Base-by-base conservation (phyloP, 2,329 filamentous ascomycete genomes). In the Amesomyces nigricolor region DNA sequence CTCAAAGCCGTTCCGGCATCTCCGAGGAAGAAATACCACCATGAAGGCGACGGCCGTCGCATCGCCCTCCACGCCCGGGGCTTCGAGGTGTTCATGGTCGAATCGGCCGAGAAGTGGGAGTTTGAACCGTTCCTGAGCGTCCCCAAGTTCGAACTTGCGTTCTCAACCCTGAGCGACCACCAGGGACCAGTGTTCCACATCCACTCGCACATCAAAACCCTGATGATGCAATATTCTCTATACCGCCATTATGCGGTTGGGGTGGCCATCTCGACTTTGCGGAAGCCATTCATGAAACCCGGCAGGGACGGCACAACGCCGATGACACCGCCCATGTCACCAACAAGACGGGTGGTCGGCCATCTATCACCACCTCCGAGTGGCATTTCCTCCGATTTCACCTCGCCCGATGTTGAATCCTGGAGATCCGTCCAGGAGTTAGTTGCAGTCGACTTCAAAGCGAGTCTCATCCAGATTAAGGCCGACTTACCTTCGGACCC, bases 221-320 rank as follows among this genome's bases (percentile, higher is more conserved):
- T 99, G 2, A 83, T 89, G 58, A 66, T 95, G 7, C 87, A 95
- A 49, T 97, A 97, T 67, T 99, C 95, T 0, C 79, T 99, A 0
- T 96, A 95, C 69, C 86, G 91, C 3, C 91, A 96, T 67, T 99
- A 96, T 67, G 87, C 91, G 0, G 79, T 95, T 26, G 88, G 90
- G 1, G 84, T 97, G 57, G 94, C 92, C 8, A 75, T 80, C 22
- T 85, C 85, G 67, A 89, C 95, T 2, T 70, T 99, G 22, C 79
- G 79, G 52, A 84, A 83, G 65, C 86, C 87, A 0, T 88, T 91
- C 60, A 70, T 82, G 68, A 76, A 73, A 56, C 78, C 79, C 1
- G 71, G 73, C 38, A 72, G 70, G 26, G 77, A 79, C 56, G 56
- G 67, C 50, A 43, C 70, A 60, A 62, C 70, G 67, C 63, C 68